phyloP scores from a whole-genome alignment of 2,329 filamentous ascomycete species.

The Penicillium italicum region DNA sequence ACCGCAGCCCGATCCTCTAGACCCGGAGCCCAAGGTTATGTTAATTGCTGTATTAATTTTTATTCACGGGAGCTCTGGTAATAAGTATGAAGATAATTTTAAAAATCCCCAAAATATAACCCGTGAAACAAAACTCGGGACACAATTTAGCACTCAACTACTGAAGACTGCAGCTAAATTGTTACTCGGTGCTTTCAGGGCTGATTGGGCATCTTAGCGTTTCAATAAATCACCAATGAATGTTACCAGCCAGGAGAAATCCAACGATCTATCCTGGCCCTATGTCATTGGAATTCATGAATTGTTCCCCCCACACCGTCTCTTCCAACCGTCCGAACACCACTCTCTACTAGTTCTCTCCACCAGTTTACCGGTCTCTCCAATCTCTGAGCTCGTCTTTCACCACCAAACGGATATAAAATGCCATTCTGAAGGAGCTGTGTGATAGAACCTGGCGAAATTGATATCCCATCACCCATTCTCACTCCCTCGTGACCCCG shows the following conservation, averaged over 20 bases:
- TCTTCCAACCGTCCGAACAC: slow-evolving; percentile 18
- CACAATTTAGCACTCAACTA: neutral
- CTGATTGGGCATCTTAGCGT: neutral
- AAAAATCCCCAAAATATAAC: neutral
- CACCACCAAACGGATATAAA: too few relatives aligned
- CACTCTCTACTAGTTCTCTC: slow-evolving; percentile 13
- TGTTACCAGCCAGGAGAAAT: slow-evolving; percentile 7
- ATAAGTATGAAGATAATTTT: neutral
- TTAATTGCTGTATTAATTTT: neutral
- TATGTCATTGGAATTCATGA: slow-evolving; percentile 15
- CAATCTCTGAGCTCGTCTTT: slow-evolving; percentile 14
- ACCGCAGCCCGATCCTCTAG: slow-evolving; percentile 24
- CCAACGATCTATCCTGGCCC: slow-evolving; percentile 14
- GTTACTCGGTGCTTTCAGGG: neutral
- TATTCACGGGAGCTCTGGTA: neutral
- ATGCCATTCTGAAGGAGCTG: neutral
- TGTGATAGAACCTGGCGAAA: neutral
- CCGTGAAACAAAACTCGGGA: neutral
- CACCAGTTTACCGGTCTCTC: slow-evolving; percentile 19
- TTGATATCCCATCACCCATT: too few relatives aligned
- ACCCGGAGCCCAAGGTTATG: neutral
- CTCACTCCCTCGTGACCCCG: too few relatives aligned
- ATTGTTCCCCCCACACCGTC: slow-evolving; percentile 20
- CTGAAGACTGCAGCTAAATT: neutral
- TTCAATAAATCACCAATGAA: neutral